These are phyloP conservation scores for Gossypium turneri DNA, from an alignment of 345 rosid species.

Conservation along the genomic window DNA sequence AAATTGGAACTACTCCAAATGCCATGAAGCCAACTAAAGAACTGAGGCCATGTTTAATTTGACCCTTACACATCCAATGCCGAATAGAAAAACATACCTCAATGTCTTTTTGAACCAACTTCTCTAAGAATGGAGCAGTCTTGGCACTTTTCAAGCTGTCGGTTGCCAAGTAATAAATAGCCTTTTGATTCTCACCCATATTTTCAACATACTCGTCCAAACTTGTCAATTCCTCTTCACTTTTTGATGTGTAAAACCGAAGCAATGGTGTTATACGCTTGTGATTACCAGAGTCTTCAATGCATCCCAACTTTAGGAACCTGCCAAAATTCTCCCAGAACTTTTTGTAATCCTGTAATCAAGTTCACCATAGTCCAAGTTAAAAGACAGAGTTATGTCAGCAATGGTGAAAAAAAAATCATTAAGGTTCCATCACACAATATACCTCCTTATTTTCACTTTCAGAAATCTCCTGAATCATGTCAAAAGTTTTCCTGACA, in stretches of 20 bases:
- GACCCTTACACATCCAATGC: not conserved
- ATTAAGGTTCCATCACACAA: not conserved
- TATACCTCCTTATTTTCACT: conserved; percentile 88
- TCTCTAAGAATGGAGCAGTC: conserved; percentile 95
- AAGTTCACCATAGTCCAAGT: conserved; percentile 16
- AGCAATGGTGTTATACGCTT: conserved; percentile 87
- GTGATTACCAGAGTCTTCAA: conserved; percentile 94
- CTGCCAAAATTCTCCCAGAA: conserved; percentile 98
- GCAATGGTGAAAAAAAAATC: conserved; percentile 1
- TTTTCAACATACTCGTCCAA: conserved; percentile 88
- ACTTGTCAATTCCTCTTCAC: conserved; percentile 71
- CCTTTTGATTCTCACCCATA: conserved; percentile 97
- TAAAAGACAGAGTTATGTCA: not conserved
- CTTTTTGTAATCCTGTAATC: conserved; percentile 81
- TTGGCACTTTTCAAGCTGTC: conserved; percentile 96
- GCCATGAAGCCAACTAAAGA: not conserved
- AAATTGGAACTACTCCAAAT: not conserved
- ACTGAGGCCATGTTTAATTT: not conserved
- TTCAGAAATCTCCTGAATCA: conserved; percentile 86
- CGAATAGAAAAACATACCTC: conserved; percentile 44
- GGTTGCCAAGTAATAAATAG: conserved; percentile 85
- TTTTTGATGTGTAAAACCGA: conserved; percentile 78
- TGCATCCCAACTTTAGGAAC: conserved; percentile 85
- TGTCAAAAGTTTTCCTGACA: conserved; percentile 90
- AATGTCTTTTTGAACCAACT: conserved; percentile 74